Base-by-base conservation (phyloP, 768 basidiomycete genomes). In the Leccinum pellstonianum region DNA sequence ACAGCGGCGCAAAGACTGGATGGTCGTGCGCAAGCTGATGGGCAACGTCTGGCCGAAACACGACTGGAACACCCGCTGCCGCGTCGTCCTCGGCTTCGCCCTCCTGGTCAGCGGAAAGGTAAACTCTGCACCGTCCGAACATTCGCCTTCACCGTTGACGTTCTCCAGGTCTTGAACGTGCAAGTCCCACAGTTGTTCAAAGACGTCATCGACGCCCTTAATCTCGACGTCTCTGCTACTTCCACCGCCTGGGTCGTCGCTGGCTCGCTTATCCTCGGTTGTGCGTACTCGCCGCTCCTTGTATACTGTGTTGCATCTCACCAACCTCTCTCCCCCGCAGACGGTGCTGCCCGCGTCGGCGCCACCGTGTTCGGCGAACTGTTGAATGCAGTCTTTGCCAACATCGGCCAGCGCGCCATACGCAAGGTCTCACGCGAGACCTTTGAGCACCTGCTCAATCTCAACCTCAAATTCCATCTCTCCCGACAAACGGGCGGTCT, bases 181-280 rank as follows among this genome's bases (percentile, higher is more conserved):
- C 96, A 98, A 81, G 95, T 99, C n/a, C 97, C 97, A 1, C 84
- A 93, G 64, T 77, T 98, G 61, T 99, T 99, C 83, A 98, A 98
- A 75, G 75, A 81, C 27, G 84, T 99, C 47, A 86, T 99, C 55
- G 96, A 99, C 71, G 75, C 91, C 1, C 79, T 99, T 62, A 97
- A 98, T 67, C 79, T 98, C 33, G 86, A 90, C 27, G 79, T 97
- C 35, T 83, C 88, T 12, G 75, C 86, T 12, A 71, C 80, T 7
- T 83, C 88, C 5, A 94, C 95, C 0, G 93, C 92, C 3, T 96
- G 94, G 91, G 80, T 95, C 3, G 78, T 99, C 23, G 93, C 89
- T 0, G 97, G 97, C n/a, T 86, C 90, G 2, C 77, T 93, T 58
- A 85, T 99, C 56, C 76, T 95, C 41, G 96, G 94, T 52, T 99